Conservation (phyloP, 192 early-diverging fungal species). For the Coemansia sp. region DNA sequence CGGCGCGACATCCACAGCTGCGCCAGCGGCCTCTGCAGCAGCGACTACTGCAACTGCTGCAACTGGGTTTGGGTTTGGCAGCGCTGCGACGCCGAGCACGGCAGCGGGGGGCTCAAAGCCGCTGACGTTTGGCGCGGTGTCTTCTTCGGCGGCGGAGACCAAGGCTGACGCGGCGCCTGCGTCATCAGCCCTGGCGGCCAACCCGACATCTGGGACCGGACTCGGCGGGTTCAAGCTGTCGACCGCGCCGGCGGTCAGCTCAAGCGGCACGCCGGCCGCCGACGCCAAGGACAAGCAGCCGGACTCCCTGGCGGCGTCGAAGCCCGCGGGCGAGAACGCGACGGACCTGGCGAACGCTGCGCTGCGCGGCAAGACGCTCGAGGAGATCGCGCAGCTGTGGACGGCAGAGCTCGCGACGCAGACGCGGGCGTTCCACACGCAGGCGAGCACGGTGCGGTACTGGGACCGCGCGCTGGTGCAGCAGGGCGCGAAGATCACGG, state of each 20-base stretch:
- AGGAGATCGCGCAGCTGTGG: conserved; percentile 92
- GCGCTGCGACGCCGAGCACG: conserved; percentile 22
- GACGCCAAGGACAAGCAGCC: too few species aligned
- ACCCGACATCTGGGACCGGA: conserved; percentile 46
- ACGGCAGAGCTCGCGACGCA: conserved; percentile 74
- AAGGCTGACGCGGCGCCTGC: conserved; percentile 22
- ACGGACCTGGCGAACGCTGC: conserved; percentile 31
- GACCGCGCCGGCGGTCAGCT: conserved; percentile 25
- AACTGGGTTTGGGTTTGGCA: conserved; percentile 24
- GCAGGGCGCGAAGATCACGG: conserved; percentile 77
- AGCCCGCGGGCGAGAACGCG: conserved; percentile 43
- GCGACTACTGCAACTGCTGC: background rate
- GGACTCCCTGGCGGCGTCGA: too few species aligned
- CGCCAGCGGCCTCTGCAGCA: conserved; percentile 4
- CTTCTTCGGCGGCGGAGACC: conserved; percentile 21
- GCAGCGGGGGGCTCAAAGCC: conserved; percentile 2
- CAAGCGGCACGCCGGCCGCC: too few species aligned
- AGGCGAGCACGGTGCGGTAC: conserved; percentile 76
- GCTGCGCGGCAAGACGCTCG: conserved; percentile 70
- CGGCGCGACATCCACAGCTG: conserved; percentile 6
- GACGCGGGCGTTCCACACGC: conserved; percentile 80
- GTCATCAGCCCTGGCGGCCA: conserved; percentile 17
- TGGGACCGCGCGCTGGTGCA: conserved; percentile 87
- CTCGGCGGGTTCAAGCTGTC: conserved; percentile 47
- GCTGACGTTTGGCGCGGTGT: conserved; percentile 7